phyloP scores from a whole-genome alignment of 495 filamentous ascomycete species.

The Glutinoglossum americanum region DNA sequence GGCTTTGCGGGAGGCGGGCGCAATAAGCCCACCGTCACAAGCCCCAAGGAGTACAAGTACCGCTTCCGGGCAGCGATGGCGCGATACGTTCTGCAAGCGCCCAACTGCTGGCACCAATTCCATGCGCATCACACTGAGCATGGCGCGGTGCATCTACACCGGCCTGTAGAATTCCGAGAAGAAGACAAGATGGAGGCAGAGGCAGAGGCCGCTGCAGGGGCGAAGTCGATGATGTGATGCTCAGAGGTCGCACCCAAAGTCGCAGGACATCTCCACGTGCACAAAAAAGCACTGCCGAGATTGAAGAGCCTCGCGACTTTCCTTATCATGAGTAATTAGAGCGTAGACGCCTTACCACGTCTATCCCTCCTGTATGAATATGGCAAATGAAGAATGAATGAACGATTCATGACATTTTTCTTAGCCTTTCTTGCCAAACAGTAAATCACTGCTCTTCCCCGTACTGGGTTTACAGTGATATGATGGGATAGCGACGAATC shows the following conservation, averaged over 20 bases:
- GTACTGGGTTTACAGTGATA: too few relatives aligned
- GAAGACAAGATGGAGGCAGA: not conserved
- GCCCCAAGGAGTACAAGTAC: constrained; percentile 91
- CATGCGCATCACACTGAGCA: constrained; percentile 27
- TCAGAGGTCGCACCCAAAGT: not conserved
- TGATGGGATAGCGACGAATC: too few relatives aligned
- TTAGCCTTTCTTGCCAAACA: too few relatives aligned
- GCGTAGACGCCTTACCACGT: too few relatives aligned
- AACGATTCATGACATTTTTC: too few relatives aligned
- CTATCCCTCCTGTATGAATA: too few relatives aligned
- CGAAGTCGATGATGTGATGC: not conserved
- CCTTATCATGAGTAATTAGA: too few relatives aligned
- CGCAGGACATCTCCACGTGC: not conserved
- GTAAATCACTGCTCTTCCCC: too few relatives aligned
- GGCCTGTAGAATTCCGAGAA: not conserved
- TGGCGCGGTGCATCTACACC: constrained; percentile 18
- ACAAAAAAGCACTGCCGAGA: too few relatives aligned
- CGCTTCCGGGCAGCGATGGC: constrained; percentile 94
- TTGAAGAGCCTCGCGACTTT: too few relatives aligned
- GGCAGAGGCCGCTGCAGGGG: not conserved
- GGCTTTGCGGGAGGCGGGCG: constrained; percentile 67
- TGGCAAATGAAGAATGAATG: too few relatives aligned
- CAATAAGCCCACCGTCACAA: constrained; percentile 87
- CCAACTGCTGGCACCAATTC: constrained; percentile 60
- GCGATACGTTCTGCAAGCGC: constrained; percentile 59